A percentile compares a stretch with the other conserved stretches of the same genome.
Evolutionary conservation across 2,329 filamentous ascomycete species (phyloP).

Genomic region (Rugonectria rugulosa): DNA sequence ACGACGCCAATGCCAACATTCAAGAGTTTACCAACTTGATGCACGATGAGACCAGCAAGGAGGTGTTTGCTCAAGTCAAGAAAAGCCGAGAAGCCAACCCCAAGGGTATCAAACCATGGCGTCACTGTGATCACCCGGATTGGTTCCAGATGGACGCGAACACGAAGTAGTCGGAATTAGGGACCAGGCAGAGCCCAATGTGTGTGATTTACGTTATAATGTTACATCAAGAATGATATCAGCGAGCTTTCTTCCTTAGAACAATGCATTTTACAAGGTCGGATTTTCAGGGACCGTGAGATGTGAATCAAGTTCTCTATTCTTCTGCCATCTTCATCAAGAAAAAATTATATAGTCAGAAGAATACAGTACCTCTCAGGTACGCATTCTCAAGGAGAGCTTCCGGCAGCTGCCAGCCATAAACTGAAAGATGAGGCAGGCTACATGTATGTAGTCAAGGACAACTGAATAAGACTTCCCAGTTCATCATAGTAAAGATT

Average conservation of each 20-base stretch:
- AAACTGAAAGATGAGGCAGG: no score
- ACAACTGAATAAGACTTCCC: no score
- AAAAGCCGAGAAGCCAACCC: conserved; percentile 63
- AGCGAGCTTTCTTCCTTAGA: neutral
- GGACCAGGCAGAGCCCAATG: neutral
- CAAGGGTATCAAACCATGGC: conserved; percentile 66
- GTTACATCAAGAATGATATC: conserved; percentile 13
- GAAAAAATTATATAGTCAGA: no score
- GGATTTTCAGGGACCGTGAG: no score
- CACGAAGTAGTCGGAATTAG: neutral
- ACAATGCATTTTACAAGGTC: no score
- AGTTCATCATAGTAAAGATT: no score
- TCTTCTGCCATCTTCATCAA: no score
- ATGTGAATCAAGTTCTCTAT: neutral
- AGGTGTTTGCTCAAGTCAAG: conserved; percentile 59
- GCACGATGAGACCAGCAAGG: conserved; percentile 54
- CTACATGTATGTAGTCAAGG: no score
- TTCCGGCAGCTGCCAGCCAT: no score
- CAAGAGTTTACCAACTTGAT: conserved; percentile 58
- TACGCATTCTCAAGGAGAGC: no score
- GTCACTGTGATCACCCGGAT: conserved; percentile 64
- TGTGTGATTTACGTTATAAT: conserved; percentile 6
- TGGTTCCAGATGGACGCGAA: conserved; percentile 56
- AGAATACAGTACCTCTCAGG: no score
- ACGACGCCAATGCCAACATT: conserved; percentile 58